A percentile compares a stretch with the other conserved stretches of the same genome.
These are phyloP conservation scores for Alternaria solani DNA, from an alignment of 2,329 filamentous ascomycete species.

Conservation along the genomic window DNA sequence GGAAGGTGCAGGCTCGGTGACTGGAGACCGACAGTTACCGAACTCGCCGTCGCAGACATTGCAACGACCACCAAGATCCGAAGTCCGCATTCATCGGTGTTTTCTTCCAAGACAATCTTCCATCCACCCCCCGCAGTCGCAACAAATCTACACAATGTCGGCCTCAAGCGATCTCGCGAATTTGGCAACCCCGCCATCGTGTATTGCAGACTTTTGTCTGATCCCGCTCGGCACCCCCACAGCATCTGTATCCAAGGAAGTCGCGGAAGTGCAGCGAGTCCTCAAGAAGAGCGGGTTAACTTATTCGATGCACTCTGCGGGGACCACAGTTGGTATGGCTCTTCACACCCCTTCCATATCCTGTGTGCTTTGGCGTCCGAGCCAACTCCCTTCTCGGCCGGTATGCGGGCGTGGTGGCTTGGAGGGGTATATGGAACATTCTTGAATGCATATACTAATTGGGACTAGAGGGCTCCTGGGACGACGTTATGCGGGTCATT, in stretches of 20 bases:
- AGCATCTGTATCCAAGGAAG: conserved; percentile 67
- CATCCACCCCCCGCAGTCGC: neutral
- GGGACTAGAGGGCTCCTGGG: conserved; percentile 83
- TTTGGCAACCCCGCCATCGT: conserved; percentile 70
- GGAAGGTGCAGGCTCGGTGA: neutral
- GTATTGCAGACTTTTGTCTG: conserved; percentile 90
- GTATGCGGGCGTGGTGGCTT: conserved; percentile 7
- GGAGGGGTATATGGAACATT: conserved; percentile 8
- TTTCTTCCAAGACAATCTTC: neutral
- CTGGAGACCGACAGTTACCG: neutral
- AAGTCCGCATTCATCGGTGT: neutral
- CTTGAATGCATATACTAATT: conserved; percentile 12
- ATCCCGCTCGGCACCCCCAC: conserved; percentile 73
- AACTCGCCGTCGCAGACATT: neutral
- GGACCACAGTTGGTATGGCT: conserved; percentile 83
- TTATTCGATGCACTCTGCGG: conserved; percentile 91
- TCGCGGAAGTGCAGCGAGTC: conserved; percentile 87
- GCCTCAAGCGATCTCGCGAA: conserved; percentile 29
- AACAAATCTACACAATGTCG: conserved; percentile 25
- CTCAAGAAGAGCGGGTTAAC: conserved; percentile 81
- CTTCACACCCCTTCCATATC: neutral
- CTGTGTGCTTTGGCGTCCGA: conserved; percentile 3
- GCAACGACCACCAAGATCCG: neutral
- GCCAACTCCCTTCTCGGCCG: conserved; percentile 14
- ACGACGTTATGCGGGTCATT: conserved; percentile 74